Evolutionary conservation across 2,329 filamentous ascomycete genomes (phyloP), one percentile per base, ranked within the genome.

Genomic region (Teratosphaeria viscida): DNA sequence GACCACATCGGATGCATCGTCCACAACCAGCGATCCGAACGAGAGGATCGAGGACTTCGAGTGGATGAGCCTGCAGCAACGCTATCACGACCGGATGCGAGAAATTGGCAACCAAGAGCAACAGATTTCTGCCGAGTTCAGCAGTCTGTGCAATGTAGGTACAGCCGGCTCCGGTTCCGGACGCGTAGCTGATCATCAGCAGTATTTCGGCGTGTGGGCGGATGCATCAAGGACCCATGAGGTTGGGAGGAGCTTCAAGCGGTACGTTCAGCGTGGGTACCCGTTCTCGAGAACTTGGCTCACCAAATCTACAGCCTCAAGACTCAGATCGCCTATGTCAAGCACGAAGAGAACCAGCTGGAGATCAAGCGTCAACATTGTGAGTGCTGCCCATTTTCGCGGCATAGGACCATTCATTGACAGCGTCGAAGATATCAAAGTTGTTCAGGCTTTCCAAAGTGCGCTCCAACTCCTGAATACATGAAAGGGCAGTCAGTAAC

Each of bases 121-220:
- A 53, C 77, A 82, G 34, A 61, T 70, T 6, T 63, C 66, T 16
- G 12, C 54, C 6, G 70, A 72, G 10, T 73, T 71, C 61, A 56
- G 59, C 5, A 29, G 60, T 52, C 77, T 92, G n/a, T 81, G 87
- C 62, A 82, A 85, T 73, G 87, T 86, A 74, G 59, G 71, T 64
- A 61, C 39, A 27, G 29, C 34, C 54, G 49, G 3, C 8, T 26
- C 16, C n/a, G 19, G 19, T 14, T 12, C 11, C 34, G 49, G 53
- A 8, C 58, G 43, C 59, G 27, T 32, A 32, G 43, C 39, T 64
- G 59, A 63, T 63, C 61, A 16, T 54, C 16, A 29, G 19, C 64
- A 95, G 90, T 88, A 88, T 71, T 95, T 95, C 72, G 81, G 81
- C 60, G 76, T 85, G 39, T 96, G 92, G 91, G 88, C 89, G 27